Base-by-base conservation (phyloP, 1,139 yeast genomes). In the Lodderomyces parapsilosis region DNA sequence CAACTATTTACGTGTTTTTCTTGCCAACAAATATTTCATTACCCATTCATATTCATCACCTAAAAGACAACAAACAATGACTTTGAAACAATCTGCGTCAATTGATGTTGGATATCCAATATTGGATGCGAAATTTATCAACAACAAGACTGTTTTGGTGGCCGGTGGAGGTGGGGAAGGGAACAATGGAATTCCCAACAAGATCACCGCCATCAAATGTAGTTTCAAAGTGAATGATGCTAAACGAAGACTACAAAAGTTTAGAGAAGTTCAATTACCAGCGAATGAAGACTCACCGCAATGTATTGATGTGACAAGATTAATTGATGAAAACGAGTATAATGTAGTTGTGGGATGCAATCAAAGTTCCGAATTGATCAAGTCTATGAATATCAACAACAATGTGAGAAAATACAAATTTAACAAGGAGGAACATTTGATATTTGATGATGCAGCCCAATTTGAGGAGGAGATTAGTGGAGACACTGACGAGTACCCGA, bases 81-180 rank as follows among this genome's bases (percentile, higher is more conserved):
- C 25, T 8, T 30, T 37, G 28, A 37, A 37, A 22, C 64, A 66
- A 14, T 62, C 71, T 40, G 71, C 69, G 6, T 58, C 66, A 6
- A 61, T 77, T 45, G 81, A 83, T 54, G 70, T 84, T 38, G 91
- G 87, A 3, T 89, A 86, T 57, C 98, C 99, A 0, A 76, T 89
- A 13, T 86, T 84, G 56, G 94, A 88, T 2, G 83, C 91, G 46
- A 77, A 78, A 50, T 91, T 88, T 59, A 70, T 83, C 43, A 74
- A 80, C 53, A 76, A 82, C 52, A 69, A 74, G 51, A 77, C 83
- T 3, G 62, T 90, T 28, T 63, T 90, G 42, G 86, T 86, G 23
- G 81, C 90, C 5, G 99, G 99, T 35, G 99, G 98, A 37, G 97
- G 97, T 31, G 98, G 97, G 32, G 96, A 88, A 62, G 96, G 96